Percentiles rank a stretch among this genome's conserved stretches.
phyloP scores from a whole-genome alignment of 225 moss, liverwort and hornwort genomes.

The Lunularia cruciata region DNA sequence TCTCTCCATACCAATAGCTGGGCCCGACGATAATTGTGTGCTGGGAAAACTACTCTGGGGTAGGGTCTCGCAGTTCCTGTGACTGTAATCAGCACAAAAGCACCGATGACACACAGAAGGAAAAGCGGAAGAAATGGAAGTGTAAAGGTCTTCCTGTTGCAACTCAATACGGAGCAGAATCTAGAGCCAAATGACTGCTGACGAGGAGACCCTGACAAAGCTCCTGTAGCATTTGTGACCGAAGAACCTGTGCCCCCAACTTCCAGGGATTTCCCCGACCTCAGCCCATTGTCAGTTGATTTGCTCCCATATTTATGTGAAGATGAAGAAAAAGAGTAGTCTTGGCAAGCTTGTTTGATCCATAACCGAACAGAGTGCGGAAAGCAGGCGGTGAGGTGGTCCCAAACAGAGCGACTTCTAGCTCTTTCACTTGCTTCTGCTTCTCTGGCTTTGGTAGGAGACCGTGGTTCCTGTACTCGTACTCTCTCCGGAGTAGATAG shows the following conservation, averaged over 20 bases:
- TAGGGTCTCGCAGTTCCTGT: constrained; percentile 16
- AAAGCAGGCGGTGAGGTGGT: constrained; percentile 30
- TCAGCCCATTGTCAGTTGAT: constrained; percentile 27
- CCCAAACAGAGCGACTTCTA: constrained; percentile 32
- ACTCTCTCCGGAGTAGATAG: constrained; percentile 48
- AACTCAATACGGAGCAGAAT: constrained; percentile 5
- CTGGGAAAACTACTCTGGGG: constrained; percentile 29
- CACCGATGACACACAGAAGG: constrained; percentile 38
- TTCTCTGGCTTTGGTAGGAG: constrained; percentile 31
- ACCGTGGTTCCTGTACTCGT: constrained; percentile 24
- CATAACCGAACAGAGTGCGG: constrained; percentile 48
- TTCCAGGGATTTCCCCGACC: constrained; percentile 35
- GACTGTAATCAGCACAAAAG: constrained; percentile 20
- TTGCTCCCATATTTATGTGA: constrained; percentile 30
- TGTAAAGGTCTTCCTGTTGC: not conserved
- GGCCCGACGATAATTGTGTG: constrained; percentile 40
- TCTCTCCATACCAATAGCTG: constrained; percentile 44
- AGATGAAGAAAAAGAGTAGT: constrained; percentile 19
- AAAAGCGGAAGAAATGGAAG: constrained; percentile 22
- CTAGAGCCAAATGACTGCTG: not conserved
- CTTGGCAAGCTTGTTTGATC: constrained; percentile 42
- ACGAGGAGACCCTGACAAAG: constrained; percentile 20
- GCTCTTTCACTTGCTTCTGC: constrained; percentile 31
- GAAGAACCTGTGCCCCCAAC: constrained; percentile 21
- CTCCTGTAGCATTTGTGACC: constrained; percentile 7